A percentile compares a stretch with the other conserved stretches of the same genome.
These are phyloP conservation scores for Typha latifolia DNA, from an alignment of 176 grass and related monocot species.

Conservation along the genomic window DNA sequence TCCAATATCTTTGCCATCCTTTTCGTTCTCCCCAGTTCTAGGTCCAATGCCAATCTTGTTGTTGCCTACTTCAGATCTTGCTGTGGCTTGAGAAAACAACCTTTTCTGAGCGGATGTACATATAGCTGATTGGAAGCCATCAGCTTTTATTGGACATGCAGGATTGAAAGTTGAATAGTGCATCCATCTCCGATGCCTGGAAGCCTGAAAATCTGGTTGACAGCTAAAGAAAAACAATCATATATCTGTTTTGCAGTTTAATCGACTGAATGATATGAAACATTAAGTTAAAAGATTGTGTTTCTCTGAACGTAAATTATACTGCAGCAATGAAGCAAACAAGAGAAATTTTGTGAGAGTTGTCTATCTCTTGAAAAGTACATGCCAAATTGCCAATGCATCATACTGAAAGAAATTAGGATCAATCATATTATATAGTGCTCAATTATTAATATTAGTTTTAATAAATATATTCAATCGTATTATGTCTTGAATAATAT, in stretches of 20 bases:
- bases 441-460: too few species aligned
- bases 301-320: too few species aligned
- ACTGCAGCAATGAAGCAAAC: too few species aligned
- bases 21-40: constrained; percentile 42
- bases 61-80: constrained; percentile 35
- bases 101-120: constrained; percentile 33
- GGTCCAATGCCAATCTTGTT: constrained; percentile 84
- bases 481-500: too few species aligned
- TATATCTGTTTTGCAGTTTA: background rate
- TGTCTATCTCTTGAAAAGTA: too few species aligned
- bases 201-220: constrained; percentile 32
- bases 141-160: constrained; percentile 8
- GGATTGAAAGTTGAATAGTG: constrained; percentile 33
- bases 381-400: too few species aligned
- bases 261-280: background rate
- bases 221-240: background rate
- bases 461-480: too few species aligned
- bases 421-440: too few species aligned
- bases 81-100: constrained; percentile 42
- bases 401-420: too few species aligned
- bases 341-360: too few species aligned
- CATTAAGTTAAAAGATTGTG: too few species aligned
- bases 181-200: constrained; percentile 23
- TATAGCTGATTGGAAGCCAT: background rate
- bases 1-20: constrained; percentile 31